Base-by-base conservation (phyloP, 257 asterid species). In the Solanum gracilifrons region DNA sequence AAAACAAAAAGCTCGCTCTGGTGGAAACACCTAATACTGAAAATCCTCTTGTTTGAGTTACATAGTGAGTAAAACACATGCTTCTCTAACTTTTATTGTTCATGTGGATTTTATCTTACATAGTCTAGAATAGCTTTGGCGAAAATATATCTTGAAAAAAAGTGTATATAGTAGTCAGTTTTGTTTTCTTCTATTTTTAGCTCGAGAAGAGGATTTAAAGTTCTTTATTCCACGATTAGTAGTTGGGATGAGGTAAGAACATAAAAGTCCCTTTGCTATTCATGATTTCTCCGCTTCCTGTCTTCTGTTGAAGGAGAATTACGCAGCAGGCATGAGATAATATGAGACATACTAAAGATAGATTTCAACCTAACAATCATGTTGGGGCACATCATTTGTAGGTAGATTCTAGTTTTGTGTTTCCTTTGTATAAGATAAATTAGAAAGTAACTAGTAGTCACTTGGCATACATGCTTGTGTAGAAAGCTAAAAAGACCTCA, bases 21-120 rank as follows among this genome's bases (percentile, higher is more conserved):
- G 98, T 95, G 83, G 95, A 97, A 93, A 97, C 97, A 89, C 98
- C 99, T 37, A 97, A 97, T 92, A 98, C 98, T 80, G 91, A 95
- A 58, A 97, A 95, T 88, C 98, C 99, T 87, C 98, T 97, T 75
- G 94, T 97, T 97, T 96, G 98, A 97, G 93, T 91, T 95, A 97
- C 91, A 93, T 91, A 35, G 98, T 97, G 89, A 95, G 96, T 92
- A 71, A 32, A 46, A 36, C 7, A 2, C 35, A 27, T 41, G n/a
- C 16, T 79, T 41, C 36, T 77, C 64, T 13, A 13, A 5, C 46
- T 79, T 79, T 35, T 41, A 41, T 25, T 4, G 9, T 79, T 41
- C 64, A 79, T 79, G 84, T 43, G 64, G 25, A 79, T 41, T 79
- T 15, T 29, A 41, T 25, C 62, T n/a, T 41, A 7, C 36, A 15